These are phyloP conservation scores for Neodidymelliopsis sp. DNA, from an alignment of 2,329 filamentous ascomycete species.

Conservation along the genomic window DNA sequence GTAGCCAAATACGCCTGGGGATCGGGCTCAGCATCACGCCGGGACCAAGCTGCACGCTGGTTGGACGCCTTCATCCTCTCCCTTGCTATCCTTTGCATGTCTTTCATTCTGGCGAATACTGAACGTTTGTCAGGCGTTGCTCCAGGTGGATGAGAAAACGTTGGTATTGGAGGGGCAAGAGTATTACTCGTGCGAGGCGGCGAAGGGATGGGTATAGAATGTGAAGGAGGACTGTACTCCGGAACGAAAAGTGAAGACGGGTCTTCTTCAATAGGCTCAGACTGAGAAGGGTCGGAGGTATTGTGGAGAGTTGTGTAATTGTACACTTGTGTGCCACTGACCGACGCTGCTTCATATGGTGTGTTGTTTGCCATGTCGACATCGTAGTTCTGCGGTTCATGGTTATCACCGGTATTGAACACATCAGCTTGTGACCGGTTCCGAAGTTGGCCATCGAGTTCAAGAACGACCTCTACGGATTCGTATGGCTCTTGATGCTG, in stretches of 20 bases:
- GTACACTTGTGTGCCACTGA: too few relatives aligned
- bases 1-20: slow-evolving; percentile 26
- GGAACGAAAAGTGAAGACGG: slow-evolving; percentile 25
- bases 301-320: too few relatives aligned
- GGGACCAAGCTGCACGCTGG: slow-evolving; percentile 1
- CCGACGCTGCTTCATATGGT: too few relatives aligned
- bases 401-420: too few relatives aligned
- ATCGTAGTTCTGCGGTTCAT: too few relatives aligned
- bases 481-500: background rate
- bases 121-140: background rate
- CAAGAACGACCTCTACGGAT: slow-evolving; percentile 5
- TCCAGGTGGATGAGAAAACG: background rate
- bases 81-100: slow-evolving; percentile 16
- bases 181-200: background rate
- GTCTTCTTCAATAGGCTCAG: background rate
- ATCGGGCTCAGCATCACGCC: slow-evolving; percentile 2
- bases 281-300: too few relatives aligned
- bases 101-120: slow-evolving; percentile 17
- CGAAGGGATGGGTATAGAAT: background rate
- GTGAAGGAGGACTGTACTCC: slow-evolving; percentile 10
- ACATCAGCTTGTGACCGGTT: too few relatives aligned
- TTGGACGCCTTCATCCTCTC: slow-evolving; percentile 10
- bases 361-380: too few relatives aligned
- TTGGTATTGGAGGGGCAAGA: background rate
- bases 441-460: too few relatives aligned